Evolutionary conservation across 2,329 filamentous ascomycete genomes (phyloP).

Genomic region (Rhynchosporium agropyri): DNA sequence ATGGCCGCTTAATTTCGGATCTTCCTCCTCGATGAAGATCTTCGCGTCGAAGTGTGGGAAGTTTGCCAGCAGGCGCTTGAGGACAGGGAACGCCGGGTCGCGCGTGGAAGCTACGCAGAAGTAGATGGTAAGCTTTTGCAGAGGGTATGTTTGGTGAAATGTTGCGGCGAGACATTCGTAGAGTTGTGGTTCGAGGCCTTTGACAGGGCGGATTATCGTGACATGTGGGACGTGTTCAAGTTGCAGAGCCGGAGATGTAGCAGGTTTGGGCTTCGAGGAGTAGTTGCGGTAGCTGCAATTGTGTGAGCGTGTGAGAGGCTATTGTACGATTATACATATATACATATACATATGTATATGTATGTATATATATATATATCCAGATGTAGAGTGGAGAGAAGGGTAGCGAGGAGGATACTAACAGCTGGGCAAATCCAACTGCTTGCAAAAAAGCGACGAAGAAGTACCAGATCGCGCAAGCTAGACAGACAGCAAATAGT

Average conservation of each 20-base stretch:
- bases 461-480: constrained; percentile 56
- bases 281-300: constrained; percentile 55
- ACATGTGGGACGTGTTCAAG: constrained; percentile 70
- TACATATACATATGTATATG: no score
- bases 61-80: constrained; percentile 71
- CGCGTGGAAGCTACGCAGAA: constrained; percentile 76
- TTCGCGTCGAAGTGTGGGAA: constrained; percentile 72
- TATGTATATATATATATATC: neutral
- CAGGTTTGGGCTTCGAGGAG: constrained; percentile 51
- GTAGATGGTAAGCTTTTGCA: constrained; percentile 72
- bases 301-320: neutral
- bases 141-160: constrained; percentile 80
- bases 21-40: constrained; percentile 80
- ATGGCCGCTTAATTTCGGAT: constrained; percentile 64
- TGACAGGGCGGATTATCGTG: constrained; percentile 90
- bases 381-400: neutral
- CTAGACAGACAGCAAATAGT: constrained; percentile 46
- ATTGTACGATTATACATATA: no score
- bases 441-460: constrained; percentile 56
- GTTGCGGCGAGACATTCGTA: constrained; percentile 91
- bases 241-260: constrained; percentile 54
- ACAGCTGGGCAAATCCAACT: constrained; percentile 62
- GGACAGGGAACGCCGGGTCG: constrained; percentile 77
- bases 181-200: constrained; percentile 85
- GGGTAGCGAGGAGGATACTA: constrained; percentile 20